phyloP scores from a whole-genome alignment of 176 grass and related monocot genomes.

The Zoysia pacifica region DNA sequence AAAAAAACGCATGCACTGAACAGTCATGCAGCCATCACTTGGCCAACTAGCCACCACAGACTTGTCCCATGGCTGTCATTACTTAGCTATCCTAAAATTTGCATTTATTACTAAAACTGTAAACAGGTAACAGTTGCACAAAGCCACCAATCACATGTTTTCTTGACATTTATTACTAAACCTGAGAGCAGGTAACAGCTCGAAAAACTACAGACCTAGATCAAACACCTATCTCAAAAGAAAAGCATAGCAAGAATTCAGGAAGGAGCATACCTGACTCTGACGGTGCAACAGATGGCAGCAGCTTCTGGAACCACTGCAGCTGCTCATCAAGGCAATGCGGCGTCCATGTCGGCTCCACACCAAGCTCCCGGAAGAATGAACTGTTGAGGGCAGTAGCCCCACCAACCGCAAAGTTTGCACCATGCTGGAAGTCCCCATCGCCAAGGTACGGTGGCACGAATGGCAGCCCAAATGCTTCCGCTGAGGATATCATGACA shows the following conservation, averaged over 20 bases:
- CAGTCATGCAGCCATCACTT: background rate
- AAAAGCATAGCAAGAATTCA: background rate
- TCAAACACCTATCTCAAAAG: background rate
- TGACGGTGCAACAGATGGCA: slow-evolving; percentile 41
- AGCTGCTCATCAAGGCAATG: slow-evolving; percentile 72
- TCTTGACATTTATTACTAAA: slow-evolving; percentile 14
- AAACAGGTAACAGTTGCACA: slow-evolving; percentile 1
- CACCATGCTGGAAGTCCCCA: slow-evolving; percentile 61
- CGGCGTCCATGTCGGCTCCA: slow-evolving; percentile 61
- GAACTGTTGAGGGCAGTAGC: slow-evolving; percentile 66
- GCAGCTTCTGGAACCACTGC: slow-evolving; percentile 80
- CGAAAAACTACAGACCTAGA: background rate
- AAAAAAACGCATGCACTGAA: background rate
- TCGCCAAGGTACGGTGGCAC: slow-evolving; percentile 70
- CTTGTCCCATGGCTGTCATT: slow-evolving; percentile 20
- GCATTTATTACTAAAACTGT: slow-evolving; percentile 2
- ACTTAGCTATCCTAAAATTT: slow-evolving; percentile 8
- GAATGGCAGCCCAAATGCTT: slow-evolving; percentile 75
- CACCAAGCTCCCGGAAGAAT: slow-evolving; percentile 62
- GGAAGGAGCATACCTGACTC: slow-evolving; percentile 33
- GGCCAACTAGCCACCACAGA: slow-evolving; percentile 4
- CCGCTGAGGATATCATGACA: slow-evolving; percentile 52
- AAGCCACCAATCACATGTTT: slow-evolving; percentile 12
- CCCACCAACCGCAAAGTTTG: slow-evolving; percentile 81
- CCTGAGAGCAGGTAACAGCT: background rate